phyloP scores from a whole-genome alignment of 768 basidiomycete species.

The Dioszegia hungarica region DNA sequence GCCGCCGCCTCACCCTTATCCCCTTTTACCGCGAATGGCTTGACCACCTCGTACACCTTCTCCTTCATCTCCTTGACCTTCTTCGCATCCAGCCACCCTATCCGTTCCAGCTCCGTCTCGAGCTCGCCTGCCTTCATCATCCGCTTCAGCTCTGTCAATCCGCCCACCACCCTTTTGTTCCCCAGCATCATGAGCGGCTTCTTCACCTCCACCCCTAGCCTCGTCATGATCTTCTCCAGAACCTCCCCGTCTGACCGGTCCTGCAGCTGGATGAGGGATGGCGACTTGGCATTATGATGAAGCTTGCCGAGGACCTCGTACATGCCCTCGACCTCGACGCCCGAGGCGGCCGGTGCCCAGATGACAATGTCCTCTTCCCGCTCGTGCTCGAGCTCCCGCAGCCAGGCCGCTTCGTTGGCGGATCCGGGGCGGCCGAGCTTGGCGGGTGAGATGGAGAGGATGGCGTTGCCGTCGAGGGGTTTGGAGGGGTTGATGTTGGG shows the following conservation, averaged over 20 bases:
- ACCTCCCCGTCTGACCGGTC: constrained; percentile 1
- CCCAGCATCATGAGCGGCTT: constrained; percentile 10
- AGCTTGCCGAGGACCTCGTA: background rate
- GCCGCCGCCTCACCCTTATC: background rate
- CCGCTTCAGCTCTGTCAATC: background rate
- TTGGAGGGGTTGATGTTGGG: constrained; percentile 14
- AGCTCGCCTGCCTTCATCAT: constrained; percentile 1
- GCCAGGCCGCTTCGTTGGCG: constrained; percentile 14
- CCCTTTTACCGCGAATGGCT: background rate
- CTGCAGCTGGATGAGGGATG: background rate
- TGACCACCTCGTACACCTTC: background rate
- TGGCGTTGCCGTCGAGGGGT: constrained; percentile 37
- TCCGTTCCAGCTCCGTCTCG: background rate
- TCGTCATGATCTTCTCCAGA: background rate
- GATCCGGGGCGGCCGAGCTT: constrained; percentile 26
- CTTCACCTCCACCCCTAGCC: constrained; percentile 1
- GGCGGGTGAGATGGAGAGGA: constrained; percentile 23
- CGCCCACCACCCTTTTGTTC: background rate
- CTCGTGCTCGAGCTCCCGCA: constrained; percentile 38
- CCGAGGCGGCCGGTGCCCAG: constrained; percentile 14
- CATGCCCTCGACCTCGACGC: background rate
- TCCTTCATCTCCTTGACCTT: background rate
- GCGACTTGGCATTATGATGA: background rate
- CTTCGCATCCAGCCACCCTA: constrained; percentile 12
- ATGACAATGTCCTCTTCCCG: constrained; percentile 38